Evolutionary conservation across 768 basidiomycete species (phyloP).

Genomic region (Fomitopsis pulvina): DNA sequence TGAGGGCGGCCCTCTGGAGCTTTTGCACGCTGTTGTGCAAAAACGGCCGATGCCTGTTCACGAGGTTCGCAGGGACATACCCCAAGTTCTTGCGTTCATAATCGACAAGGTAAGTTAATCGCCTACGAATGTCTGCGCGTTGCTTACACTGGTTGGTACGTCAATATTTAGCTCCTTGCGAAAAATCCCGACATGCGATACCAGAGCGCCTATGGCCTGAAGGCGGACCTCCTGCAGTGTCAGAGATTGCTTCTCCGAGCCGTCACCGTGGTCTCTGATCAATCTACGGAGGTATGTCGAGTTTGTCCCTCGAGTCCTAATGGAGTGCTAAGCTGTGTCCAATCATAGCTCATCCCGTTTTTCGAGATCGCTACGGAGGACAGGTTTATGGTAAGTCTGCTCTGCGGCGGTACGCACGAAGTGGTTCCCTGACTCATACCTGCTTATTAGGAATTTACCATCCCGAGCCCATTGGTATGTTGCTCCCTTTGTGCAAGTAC

Average conservation of each 20-base stretch:
- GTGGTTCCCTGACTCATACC: not conserved
- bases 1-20: conserved; percentile 43
- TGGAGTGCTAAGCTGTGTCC: conserved; percentile 5
- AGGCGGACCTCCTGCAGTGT: conserved; percentile 60
- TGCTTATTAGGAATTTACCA: conserved; percentile 60
- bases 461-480: conserved; percentile 57
- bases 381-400: conserved; percentile 47
- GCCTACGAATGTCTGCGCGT: not conserved
- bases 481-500: not conserved
- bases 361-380: conserved; percentile 66
- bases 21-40: conserved; percentile 66
- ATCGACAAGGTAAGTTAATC: conserved; percentile 51
- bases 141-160: not conserved
- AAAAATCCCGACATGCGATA: conserved; percentile 67
- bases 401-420: not conserved
- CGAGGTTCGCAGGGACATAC: conserved; percentile 66
- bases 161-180: conserved; percentile 41
- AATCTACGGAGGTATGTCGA: conserved; percentile 44
- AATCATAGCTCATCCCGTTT: conserved; percentile 50
- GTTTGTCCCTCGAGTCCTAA: not conserved
- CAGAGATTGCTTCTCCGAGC: conserved; percentile 56
- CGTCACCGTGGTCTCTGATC: conserved; percentile 50
- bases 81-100: conserved; percentile 62
- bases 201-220: conserved; percentile 66
- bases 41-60: conserved; percentile 71